A percentile compares a stretch with the other conserved stretches of the same genome.
phyloP scores from a whole-genome alignment of 805 yeast genomes.

The Scheffersomyces amazonensis region DNA sequence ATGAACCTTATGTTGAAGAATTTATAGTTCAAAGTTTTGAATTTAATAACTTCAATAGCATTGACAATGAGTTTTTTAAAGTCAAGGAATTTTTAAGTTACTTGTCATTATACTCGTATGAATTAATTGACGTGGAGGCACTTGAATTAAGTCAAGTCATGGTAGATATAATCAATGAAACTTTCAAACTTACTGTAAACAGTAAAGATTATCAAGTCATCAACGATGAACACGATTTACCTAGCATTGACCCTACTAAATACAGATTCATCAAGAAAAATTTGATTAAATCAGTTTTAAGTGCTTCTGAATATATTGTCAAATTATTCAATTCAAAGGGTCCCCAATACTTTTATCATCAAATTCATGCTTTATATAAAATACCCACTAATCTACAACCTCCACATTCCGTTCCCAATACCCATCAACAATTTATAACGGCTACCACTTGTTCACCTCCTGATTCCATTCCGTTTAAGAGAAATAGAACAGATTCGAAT shows the following conservation, averaged over 20 bases:
- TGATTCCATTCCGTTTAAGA: slow-evolving; percentile 1
- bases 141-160: slow-evolving; percentile 28
- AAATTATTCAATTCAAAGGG: slow-evolving; percentile 26
- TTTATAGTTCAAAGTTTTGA: slow-evolving; percentile 32
- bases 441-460: slow-evolving; percentile 3
- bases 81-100: slow-evolving; percentile 51
- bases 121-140: slow-evolving; percentile 35
- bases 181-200: slow-evolving; percentile 16
- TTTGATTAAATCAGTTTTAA: slow-evolving; percentile 23
- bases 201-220: slow-evolving; percentile 22
- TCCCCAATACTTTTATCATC: slow-evolving; percentile 24
- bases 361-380: slow-evolving; percentile 9
- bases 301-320: slow-evolving; percentile 25
- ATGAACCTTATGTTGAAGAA: slow-evolving; percentile 53
- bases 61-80: slow-evolving; percentile 34
- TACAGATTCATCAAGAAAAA: slow-evolving; percentile 22
- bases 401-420: not conserved
- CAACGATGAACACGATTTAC: slow-evolving; percentile 8
- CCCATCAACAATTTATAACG: slow-evolving; percentile 1
- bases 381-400: slow-evolving; percentile 7
- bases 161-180: slow-evolving; percentile 29
- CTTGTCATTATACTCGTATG: slow-evolving; percentile 45
- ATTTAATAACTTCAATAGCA: slow-evolving; percentile 19
- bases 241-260: slow-evolving; percentile 10
- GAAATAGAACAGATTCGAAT: not conserved